These are phyloP conservation scores for Clarkia xantiana DNA, from an alignment of 345 rosid species.

Conservation along the genomic window DNA sequence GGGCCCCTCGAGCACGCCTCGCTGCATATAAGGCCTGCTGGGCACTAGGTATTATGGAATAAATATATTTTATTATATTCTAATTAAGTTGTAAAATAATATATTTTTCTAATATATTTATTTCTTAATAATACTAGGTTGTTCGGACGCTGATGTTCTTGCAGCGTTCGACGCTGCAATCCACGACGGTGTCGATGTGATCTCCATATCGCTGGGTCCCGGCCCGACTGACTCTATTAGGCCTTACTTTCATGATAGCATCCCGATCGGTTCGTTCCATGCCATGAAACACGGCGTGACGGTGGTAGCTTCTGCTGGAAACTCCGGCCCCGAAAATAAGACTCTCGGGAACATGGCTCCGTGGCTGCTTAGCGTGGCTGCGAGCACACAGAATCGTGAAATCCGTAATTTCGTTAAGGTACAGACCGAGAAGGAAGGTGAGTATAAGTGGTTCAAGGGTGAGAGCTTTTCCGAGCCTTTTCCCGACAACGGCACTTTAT, in stretches of 20 bases:
- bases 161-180: conserved; percentile 28
- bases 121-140: no score
- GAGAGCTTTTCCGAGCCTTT: conserved; percentile 22
- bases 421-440: conserved; percentile 11
- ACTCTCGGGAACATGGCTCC: conserved; percentile 25
- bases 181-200: conserved; percentile 31
- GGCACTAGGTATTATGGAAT: conserved; percentile 6
- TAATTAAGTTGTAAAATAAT: no score
- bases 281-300: conserved; percentile 20
- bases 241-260: conserved; percentile 10
- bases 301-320: conserved; percentile 30
- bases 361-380: conserved; percentile 33
- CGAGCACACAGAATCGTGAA: conserved; percentile 23
- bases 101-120: no score
- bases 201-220: conserved; percentile 29
- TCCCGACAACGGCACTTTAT: conserved; percentile 12
- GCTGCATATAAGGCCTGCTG: conserved; percentile 37
- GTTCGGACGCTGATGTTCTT: conserved; percentile 24
- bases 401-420: conserved; percentile 16
- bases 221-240: neutral
- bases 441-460: conserved; percentile 34
- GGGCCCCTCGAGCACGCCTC: conserved; percentile 32
- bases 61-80: no score
- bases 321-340: conserved; percentile 15
- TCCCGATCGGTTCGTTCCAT: conserved; percentile 31